Base-by-base conservation (phyloP, 495 filamentous ascomycete species). In the Arthonia radiata region DNA sequence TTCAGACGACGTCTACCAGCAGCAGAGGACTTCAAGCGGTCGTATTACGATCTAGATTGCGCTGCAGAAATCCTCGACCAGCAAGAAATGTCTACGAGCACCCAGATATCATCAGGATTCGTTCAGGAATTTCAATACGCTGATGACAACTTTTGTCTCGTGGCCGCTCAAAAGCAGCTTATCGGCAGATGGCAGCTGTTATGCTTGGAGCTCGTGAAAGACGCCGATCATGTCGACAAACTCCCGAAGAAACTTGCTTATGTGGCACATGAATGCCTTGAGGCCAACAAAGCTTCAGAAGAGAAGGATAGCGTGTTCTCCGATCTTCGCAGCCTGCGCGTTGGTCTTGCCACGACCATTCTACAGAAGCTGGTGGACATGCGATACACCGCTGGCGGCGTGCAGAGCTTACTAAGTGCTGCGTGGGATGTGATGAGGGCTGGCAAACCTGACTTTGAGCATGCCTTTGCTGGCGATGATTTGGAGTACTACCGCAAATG, bases 111-210 rank as follows among this genome's bases (percentile, higher is more conserved):
- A n/a, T n/a, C n/a, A n/a, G 82, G 83, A 0, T 83, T 90, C 47
- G 52, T 53, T 28, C 58, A 59, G 17, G 89, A 94, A 41, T 66
- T 94, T 43, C 64, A 65, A 39, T 63, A 61, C 35, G 86, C 82
- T 18, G 94, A 97, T 44, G 41, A 75, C 37, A 93, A 94, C 42
- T 41, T 97, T 30, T 86, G 79, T 12, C 52, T 91, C 10, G 77
- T 94, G 24, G 80, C 93, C 41, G 71, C 83, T 18, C 79, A 94
- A 53, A 64, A 81, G 72, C 56, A 57, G 30, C 64, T 99, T 18
- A 67, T 91, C 27, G 60, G 74, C 33, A 71, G 77, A 32, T 99
- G 86, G 86, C 82, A 79, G 44, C 67, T 73, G 26, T 64, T 99
- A 8, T 67, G 79, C 7, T 56, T 82, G 25, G 83, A 93, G 47